These are phyloP conservation scores for Erodium trifolium DNA, from an alignment of 441 rosid species.

Conservation along the genomic window DNA sequence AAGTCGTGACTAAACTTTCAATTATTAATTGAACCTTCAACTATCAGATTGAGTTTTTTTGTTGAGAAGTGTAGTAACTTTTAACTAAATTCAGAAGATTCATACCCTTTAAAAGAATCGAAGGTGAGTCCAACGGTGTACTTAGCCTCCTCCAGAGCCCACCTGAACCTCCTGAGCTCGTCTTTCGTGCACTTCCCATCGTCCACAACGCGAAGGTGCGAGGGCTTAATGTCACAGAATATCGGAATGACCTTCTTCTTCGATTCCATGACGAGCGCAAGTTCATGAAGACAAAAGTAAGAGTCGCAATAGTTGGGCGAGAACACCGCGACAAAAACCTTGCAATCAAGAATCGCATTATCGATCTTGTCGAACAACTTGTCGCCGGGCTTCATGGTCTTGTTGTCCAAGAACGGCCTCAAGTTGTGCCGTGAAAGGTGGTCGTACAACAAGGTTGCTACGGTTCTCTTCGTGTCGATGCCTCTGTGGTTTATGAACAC, in stretches of 20 bases:
- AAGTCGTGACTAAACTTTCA: no score
- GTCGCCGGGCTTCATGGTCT: slow-evolving; percentile 72
- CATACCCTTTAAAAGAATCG: slow-evolving; percentile 60
- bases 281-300: slow-evolving; percentile 57
- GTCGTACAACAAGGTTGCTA: slow-evolving; percentile 55
- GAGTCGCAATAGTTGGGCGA: slow-evolving; percentile 65
- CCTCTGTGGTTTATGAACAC: slow-evolving; percentile 82
- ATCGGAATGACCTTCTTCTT: slow-evolving; percentile 63
- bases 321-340: slow-evolving; percentile 52
- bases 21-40: no score
- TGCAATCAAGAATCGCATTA: slow-evolving; percentile 39
- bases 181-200: slow-evolving; percentile 25
- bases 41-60: no score
- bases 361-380: slow-evolving; percentile 50
- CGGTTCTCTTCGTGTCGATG: background rate
- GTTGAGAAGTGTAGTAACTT: no score
- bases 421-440: slow-evolving; percentile 34
- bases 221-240: slow-evolving; percentile 65
- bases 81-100: background rate
- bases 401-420: slow-evolving; percentile 58
- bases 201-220: slow-evolving; percentile 41
- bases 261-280: slow-evolving; percentile 63
- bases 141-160: slow-evolving; percentile 73
- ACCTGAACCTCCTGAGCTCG: slow-evolving; percentile 41
- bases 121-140: slow-evolving; percentile 51